Percentiles rank a stretch among this genome's conserved stretches.
Evolutionary conservation across 371 early-diverging fungal species (phyloP).

Genomic region (Mucor plumbeus): DNA sequence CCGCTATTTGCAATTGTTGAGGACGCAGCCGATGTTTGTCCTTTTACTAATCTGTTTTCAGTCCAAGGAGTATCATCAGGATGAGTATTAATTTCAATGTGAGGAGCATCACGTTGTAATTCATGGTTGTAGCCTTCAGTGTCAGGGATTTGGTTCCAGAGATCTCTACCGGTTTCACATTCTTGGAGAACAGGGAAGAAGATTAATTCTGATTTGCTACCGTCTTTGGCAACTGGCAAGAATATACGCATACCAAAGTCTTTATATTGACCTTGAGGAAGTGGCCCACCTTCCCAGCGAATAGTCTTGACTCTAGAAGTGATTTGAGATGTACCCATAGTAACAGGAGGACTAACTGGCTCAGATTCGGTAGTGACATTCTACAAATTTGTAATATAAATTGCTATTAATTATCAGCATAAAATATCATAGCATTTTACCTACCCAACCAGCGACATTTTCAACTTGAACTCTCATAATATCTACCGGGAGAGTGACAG

Average conservation of each 20-base stretch:
- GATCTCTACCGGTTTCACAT: constrained; percentile 1
- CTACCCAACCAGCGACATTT: background rate
- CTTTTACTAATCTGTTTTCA: constrained; percentile 3
- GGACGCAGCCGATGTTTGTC: background rate
- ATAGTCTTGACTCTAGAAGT: constrained; percentile 4
- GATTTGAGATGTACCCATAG: background rate
- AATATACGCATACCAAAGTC: constrained; percentile 6
- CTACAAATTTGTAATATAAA: background rate
- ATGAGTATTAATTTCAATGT: constrained; percentile 3
- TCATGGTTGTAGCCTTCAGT: constrained; percentile 7
- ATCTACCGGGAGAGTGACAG: background rate
- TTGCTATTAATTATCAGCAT: background rate
- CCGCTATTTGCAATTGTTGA: background rate
- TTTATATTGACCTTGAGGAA: constrained; percentile 1
- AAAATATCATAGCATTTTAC: no score
- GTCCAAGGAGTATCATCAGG: constrained; percentile 7
- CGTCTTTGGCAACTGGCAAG: background rate
- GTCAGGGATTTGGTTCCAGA: constrained; percentile 6
- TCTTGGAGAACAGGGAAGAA: constrained; percentile 10
- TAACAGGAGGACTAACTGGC: background rate
- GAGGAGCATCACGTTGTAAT: constrained; percentile 1
- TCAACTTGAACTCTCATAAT: background rate
- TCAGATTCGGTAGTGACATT: constrained; percentile 1
- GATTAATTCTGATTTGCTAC: background rate
- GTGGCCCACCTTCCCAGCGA: constrained; percentile 1